Evolutionary conservation across 441 rosid species (phyloP).

Genomic region (Sinapis alba): DNA sequence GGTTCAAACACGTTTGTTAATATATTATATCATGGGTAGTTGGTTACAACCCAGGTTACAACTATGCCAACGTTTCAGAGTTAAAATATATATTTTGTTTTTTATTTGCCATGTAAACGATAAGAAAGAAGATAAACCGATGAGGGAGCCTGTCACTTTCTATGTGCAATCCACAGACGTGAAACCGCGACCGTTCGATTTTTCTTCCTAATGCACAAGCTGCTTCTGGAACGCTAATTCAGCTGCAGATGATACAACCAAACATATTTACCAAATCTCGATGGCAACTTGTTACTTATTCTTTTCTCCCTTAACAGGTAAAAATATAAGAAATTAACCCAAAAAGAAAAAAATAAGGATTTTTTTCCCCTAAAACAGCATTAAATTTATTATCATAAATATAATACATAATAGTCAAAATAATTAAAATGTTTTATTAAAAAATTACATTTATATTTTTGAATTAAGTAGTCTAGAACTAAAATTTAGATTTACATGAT

Average conservation of each 20-base stretch:
- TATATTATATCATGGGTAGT: neutral
- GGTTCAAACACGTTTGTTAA: neutral
- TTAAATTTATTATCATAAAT: no score
- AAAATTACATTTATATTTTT: no score
- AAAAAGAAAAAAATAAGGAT: neutral
- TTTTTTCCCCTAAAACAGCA: no score
- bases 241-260: constrained; percentile 9
- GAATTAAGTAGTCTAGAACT: no score
- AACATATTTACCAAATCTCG: constrained; percentile 33
- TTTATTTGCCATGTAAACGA: neutral
- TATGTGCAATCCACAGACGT: constrained; percentile 25
- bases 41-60: no score
- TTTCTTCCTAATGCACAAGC: constrained; percentile 25
- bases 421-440: no score
- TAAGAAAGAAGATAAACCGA: no score
- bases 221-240: constrained; percentile 19
- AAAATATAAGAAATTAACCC: neutral
- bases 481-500: no score
- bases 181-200: constrained; percentile 30
- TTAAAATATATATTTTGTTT: neutral
- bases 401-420: no score
- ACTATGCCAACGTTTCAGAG: neutral
- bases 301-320: constrained; percentile 11
- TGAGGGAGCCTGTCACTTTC: constrained; percentile 20
- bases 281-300: constrained; percentile 30